Conservation (phyloP, 2,329 filamentous ascomycete species). For the Penicillium sp. region DNA sequence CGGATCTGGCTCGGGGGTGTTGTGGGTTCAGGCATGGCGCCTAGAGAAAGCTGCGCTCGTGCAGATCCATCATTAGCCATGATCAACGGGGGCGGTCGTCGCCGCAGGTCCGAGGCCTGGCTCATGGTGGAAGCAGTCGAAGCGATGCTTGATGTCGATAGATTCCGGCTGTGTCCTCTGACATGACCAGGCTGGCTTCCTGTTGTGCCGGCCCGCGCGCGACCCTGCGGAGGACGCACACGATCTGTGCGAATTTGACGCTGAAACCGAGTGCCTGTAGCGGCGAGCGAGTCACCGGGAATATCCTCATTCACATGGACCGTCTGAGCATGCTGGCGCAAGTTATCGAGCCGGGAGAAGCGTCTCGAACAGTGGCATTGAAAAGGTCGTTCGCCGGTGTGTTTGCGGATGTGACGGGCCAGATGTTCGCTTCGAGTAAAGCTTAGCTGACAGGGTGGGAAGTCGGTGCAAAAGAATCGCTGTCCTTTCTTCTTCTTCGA, state of each 20-base stretch:
- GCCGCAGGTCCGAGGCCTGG: constrained; percentile 59
- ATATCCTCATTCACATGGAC: constrained; percentile 98
- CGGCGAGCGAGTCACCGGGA: constrained; percentile 85
- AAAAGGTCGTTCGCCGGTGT: constrained; percentile 94
- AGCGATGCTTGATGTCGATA: constrained; percentile 82
- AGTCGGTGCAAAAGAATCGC: constrained; percentile 93
- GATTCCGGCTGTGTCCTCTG: constrained; percentile 76
- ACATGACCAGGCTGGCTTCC: constrained; percentile 67
- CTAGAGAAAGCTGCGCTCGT: constrained; percentile 62
- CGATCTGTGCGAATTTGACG: constrained; percentile 85
- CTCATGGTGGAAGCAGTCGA: constrained; percentile 69
- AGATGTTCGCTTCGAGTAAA: constrained; percentile 96
- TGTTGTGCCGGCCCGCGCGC: constrained; percentile 72
- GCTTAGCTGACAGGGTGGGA: constrained; percentile 86
- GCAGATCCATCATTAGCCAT: constrained; percentile 67
- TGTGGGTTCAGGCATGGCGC: constrained; percentile 59
- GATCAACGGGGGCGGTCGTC: constrained; percentile 74
- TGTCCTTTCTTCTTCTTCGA: constrained; percentile 96
- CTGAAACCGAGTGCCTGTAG: constrained; percentile 86
- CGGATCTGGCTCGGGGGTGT: constrained; percentile 61
- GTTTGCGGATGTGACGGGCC: constrained; percentile 94
- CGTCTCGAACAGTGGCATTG: constrained; percentile 91
- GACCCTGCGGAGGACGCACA: constrained; percentile 64
- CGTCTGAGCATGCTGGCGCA: constrained; percentile 94
- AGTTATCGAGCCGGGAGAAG: constrained; percentile 90